These are phyloP conservation scores for Durio zibethinus DNA, from an alignment of 345 rosid species.

Conservation along the genomic window DNA sequence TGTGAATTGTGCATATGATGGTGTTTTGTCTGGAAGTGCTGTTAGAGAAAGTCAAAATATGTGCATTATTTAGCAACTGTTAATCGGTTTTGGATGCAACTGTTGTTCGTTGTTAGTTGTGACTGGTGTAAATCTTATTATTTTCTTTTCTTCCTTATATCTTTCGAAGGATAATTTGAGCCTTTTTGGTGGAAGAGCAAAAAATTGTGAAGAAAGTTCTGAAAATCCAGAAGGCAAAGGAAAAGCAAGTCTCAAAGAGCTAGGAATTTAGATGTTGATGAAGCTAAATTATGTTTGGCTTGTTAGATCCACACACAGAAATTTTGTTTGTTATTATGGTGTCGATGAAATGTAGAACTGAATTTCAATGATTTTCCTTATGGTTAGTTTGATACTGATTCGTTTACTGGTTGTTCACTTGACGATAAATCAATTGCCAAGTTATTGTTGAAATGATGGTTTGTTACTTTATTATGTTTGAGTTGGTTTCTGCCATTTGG, in stretches of 20 bases:
- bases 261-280: conserved; percentile 12
- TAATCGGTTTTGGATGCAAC: neutral
- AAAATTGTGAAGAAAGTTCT: conserved; percentile 43
- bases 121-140: neutral
- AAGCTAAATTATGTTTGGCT: neutral
- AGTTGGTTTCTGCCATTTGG: neutral
- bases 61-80: neutral
- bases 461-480: neutral
- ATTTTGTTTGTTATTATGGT: conserved; percentile 21
- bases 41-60: conserved; percentile 59
- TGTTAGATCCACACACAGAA: neutral
- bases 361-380: conserved; percentile 9
- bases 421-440: conserved; percentile 11
- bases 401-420: neutral
- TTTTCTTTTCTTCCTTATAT: neutral
- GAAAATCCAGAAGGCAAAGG: conserved; percentile 45
- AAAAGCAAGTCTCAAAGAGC: conserved; percentile 32
- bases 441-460: neutral
- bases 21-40: conserved; percentile 64
- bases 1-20: conserved; percentile 61
- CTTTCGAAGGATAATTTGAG: conserved; percentile 35
- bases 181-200: conserved; percentile 45
- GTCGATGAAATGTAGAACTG: conserved; percentile 1
- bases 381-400: conserved; percentile 15
- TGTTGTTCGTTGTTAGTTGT: neutral